Evolutionary conservation across 1,284 basidiomycete genomes (phyloP), one percentile per base, ranked within the genome.

Genomic region (Gymnopus androsaceus): DNA sequence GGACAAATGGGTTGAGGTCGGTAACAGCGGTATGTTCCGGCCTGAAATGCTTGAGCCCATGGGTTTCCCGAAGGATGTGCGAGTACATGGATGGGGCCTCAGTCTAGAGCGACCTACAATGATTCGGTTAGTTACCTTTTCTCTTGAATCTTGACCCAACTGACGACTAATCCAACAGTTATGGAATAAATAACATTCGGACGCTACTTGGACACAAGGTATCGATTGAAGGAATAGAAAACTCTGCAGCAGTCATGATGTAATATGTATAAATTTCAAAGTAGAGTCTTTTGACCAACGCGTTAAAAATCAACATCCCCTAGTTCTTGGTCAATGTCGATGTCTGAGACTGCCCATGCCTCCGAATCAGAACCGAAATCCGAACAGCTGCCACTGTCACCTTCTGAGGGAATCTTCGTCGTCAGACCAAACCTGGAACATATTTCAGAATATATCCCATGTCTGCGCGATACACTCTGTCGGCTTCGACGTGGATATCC

Each of bases 31-130:
- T 44, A 97, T 99, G 91, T 99, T 99, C 88, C 85, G 97, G 36
- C 97, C 97, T 2, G 97, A 99, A 71, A 99, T 99, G 96, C 80
- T 99, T 46, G 94, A 95, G 69, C 95, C 97, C 8, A 99, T 99
- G 95, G 97, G 97, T 40, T 88, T 99, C 68, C 97, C 97, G 2
- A 93, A 95, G 63, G 95, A 95, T 64, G 95, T 99, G 9, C 89
- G 95, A 51, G 96, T 98, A 3, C 90, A 97, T 62, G 97, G 97
- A 17, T 99, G 96, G 94, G 97, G 97, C 54, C 84, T 99, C 62
- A 87, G 88, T 67, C 79, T 99, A 33, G 97, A 99, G 75, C 79
- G 97, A 60, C 97, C 97, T n/a, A 99, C 97, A 1, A 99, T 99
- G 97, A 99, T 99, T 75, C 86, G 94, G 92, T 92, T 62, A 59